Base-by-base conservation (phyloP, 331 rosid genomes). In the Malus hybrid region DNA sequence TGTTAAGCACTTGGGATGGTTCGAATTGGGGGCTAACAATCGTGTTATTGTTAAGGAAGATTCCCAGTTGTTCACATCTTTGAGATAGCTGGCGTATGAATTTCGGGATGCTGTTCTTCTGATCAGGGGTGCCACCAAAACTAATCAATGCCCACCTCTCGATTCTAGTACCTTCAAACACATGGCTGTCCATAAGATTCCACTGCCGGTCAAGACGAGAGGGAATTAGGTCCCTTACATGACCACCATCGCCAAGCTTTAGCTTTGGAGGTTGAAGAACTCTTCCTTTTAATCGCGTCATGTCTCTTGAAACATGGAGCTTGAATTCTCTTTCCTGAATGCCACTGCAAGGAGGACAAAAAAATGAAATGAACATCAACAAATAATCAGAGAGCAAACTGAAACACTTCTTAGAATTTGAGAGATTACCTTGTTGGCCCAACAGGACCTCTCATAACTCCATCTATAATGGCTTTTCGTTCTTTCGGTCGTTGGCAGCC, bases 191-290 rank as follows among this genome's bases (percentile, higher is more conserved):
- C n/a, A 92, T 74, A 61, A 94, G 84, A 90, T 92, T 94, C 99
- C 99, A 92, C 72, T 92, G 97, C 24, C 97, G 89, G 71, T 94
- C 99, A 7, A 81, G 88, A 9, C 99, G 97, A 5, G 92, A 86
- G 44, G 99, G 99, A 77, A 77, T 79, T 15, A 94, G 82, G 75
- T 92, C 92, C 39, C 90, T 85, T 55, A 89, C 83, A 71, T 86
- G 93, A 63, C 99, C 99, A 63, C 97, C 93, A 6, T 92, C 89
- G 15, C 99, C 99, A 67, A 94, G 97, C 85, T 87, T 94, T 50
- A 94, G 89, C 81, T 90, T 92, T 5, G 99, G 99, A 77, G 99
- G 99, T 77, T 82, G 92, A 75, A 94, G 97, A 79, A 94, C 85
- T 84, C 99, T 84, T 20, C 99, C 99, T 6, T 80, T 86, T 77